Evolutionary conservation across 108 stramenopile genomes (phyloP), one percentile per base, ranked within the genome.

Genomic region (Skeletonema costatum): DNA sequence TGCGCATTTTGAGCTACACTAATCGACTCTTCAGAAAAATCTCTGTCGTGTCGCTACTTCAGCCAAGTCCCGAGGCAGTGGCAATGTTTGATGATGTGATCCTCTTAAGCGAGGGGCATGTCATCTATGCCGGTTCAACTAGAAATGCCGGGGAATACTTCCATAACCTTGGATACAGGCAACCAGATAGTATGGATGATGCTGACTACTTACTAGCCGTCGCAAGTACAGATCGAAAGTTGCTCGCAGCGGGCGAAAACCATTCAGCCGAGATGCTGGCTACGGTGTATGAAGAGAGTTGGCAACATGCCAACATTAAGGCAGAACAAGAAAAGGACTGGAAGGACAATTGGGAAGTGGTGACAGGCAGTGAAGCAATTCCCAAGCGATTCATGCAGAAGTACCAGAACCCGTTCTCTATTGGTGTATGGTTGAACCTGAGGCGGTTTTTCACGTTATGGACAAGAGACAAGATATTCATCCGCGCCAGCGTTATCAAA

Each of bases 31-130:
- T 89, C 36, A 44, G 41, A 6, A 59, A 53, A n/a, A 85, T 85
- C 10, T 29, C 81, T 2, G 90, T 93, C 5, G 78, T 91, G 19
- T 81, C 88, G 7, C 88, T 94, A 16, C 88, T 92, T 5, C 93
- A 94, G 74, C 92, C 93, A 10, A 80, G 88, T 42, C 91, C 89
- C 19, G 92, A 79, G 17, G 86, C 87, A 29, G 89, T 90, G 32
- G 76, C 81, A 38, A 70, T 92, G 46, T 94, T 94, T 73, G 92
- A 93, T 71, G 83, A 92, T 29, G 56, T 93, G 5, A 70, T 91
- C 3, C 60, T 94, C 32, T 69, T 94, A 25, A 38, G 77, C 21
- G 83, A 87, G 21, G 92, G 76, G 3, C 77, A 62, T 33, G 60
- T 92, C 42, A 80, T 94, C 30, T 90, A 87, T 70, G 73, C 90